Evolutionary conservation across 306 rosid species (phyloP).

Genomic region (Mimosa pudica): DNA sequence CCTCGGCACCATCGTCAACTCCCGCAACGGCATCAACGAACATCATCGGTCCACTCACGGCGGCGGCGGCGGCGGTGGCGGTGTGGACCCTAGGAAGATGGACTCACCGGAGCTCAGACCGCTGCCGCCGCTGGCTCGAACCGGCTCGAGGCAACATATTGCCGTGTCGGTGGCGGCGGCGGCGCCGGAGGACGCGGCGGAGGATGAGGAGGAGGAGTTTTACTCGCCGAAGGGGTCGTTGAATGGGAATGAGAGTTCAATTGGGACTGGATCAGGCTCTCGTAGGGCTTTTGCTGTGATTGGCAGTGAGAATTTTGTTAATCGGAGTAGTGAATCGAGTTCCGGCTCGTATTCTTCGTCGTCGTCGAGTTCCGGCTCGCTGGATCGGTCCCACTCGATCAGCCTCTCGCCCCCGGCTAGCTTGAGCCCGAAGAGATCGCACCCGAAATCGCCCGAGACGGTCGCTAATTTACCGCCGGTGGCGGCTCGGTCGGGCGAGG

Average conservation of each 20-base stretch:
- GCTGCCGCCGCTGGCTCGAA: slow-evolving; percentile 57
- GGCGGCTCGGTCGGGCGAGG: not conserved
- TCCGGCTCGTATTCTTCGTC: slow-evolving; percentile 53
- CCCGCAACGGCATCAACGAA: slow-evolving; percentile 32
- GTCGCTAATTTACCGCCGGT: too few relatives aligned
- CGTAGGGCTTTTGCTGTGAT: slow-evolving; percentile 48
- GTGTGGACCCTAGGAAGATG: slow-evolving; percentile 42
- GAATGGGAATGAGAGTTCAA: slow-evolving; percentile 46
- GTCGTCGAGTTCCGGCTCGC: slow-evolving; percentile 59
- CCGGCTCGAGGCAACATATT: slow-evolving; percentile 1
- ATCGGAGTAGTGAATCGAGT: slow-evolving; percentile 35
- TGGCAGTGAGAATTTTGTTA: slow-evolving; percentile 26
- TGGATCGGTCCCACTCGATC: slow-evolving; percentile 47
- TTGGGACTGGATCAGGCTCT: slow-evolving; percentile 62
- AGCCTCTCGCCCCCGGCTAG: slow-evolving; percentile 46
- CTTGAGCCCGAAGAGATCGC: slow-evolving; percentile 48
- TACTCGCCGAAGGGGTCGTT: slow-evolving; percentile 87
- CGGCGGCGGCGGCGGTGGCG: not conserved
- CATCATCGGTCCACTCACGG: not conserved
- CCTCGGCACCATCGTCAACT: slow-evolving; percentile 73
- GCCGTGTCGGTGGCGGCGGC: not conserved
- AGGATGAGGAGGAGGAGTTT: slow-evolving; percentile 75
- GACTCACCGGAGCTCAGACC: slow-evolving; percentile 71
- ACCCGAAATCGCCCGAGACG: slow-evolving; percentile 57
- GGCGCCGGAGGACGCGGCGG: slow-evolving; percentile 31